phyloP scores from a whole-genome alignment of 768 basidiomycete species.

The Hericium alpestre region DNA sequence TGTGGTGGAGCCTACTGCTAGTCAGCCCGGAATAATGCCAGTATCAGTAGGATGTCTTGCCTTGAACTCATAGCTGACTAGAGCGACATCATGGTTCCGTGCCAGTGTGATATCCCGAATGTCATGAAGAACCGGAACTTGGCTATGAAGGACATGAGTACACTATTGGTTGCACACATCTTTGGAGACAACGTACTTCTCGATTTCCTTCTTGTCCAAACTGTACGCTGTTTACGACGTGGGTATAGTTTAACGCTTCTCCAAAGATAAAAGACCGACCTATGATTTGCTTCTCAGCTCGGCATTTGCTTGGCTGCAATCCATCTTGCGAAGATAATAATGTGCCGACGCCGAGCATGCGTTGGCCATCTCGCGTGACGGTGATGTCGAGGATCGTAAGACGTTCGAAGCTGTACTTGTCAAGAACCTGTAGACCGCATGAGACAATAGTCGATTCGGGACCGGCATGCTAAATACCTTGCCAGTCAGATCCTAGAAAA shows the following conservation, averaged over 20 bases:
- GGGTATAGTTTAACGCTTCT: background rate
- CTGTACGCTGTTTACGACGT: constrained; percentile 46
- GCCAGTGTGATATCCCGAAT: constrained; percentile 62
- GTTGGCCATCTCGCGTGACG: constrained; percentile 53
- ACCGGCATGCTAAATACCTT: constrained; percentile 27
- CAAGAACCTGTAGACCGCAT: constrained; percentile 32
- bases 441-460: background rate
- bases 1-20: constrained; percentile 56
- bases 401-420: constrained; percentile 45
- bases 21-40: background rate
- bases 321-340: constrained; percentile 52
- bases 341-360: constrained; percentile 60
- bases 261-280: constrained; percentile 29
- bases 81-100: constrained; percentile 45
- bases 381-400: constrained; percentile 64
- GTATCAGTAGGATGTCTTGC: constrained; percentile 21
- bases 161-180: no score
- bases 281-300: constrained; percentile 63
- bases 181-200: constrained; percentile 37
- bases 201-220: constrained; percentile 49
- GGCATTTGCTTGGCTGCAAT: constrained; percentile 57
- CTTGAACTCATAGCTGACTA: constrained; percentile 69
- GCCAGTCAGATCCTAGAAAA: constrained; percentile 44
- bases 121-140: constrained; percentile 64
- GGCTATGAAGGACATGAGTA: constrained; percentile 27